These are phyloP conservation scores for Penicillium mononematosum DNA, from an alignment of 495 filamentous ascomycete genomes.

Conservation along the genomic window DNA sequence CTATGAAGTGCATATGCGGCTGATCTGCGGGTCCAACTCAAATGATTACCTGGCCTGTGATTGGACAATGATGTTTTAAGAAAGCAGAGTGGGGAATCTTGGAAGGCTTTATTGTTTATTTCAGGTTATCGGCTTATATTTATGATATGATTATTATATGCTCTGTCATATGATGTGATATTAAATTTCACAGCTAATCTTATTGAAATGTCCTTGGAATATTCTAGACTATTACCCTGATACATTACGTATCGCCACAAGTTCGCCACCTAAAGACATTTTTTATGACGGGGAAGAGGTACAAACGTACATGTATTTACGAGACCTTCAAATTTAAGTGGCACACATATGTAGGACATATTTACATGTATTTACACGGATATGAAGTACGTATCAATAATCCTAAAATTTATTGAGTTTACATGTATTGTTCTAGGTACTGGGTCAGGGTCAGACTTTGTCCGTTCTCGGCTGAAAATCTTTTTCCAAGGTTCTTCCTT, in stretches of 20 bases:
- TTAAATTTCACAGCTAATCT: background rate
- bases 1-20: background rate
- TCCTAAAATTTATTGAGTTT: background rate
- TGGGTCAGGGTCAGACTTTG: background rate
- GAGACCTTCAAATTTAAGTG: background rate
- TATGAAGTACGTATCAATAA: background rate
- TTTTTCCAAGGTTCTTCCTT: background rate
- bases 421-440: background rate
- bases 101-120: background rate
- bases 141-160: background rate
- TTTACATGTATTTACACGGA: background rate
- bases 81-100: slow-evolving; percentile 9
- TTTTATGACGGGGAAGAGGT: background rate
- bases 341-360: background rate
- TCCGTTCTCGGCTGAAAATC: slow-evolving; percentile 4
- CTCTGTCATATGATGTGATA: background rate
- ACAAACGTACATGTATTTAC: background rate
- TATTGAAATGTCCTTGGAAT: background rate
- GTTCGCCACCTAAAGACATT: slow-evolving; percentile 13
- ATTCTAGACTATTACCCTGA: background rate
- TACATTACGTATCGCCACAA: background rate
- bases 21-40: background rate
- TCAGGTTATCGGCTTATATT: background rate
- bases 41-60: background rate
- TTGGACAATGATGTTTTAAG: slow-evolving; percentile 16